phyloP scores from a whole-genome alignment of 1,284 basidiomycete species.

The Filobasidium uniguttulatum region DNA sequence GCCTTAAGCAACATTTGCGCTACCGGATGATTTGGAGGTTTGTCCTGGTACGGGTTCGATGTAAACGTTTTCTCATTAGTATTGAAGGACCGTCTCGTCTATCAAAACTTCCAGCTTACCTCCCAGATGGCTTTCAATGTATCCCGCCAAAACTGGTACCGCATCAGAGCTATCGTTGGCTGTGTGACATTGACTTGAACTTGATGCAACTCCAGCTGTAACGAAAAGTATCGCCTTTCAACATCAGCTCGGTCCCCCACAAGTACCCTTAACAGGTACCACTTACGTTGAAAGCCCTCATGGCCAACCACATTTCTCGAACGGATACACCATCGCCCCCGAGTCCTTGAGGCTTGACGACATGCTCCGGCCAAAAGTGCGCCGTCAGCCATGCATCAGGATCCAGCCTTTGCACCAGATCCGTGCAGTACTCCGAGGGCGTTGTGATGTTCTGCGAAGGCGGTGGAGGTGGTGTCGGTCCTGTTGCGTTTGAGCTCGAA shows the following conservation, averaged over 20 bases:
- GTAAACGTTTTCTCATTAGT: conserved; percentile 7
- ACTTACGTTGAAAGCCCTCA: conserved; percentile 77
- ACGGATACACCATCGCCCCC: conserved; percentile 19
- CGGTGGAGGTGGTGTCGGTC: background rate
- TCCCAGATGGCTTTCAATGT: conserved; percentile 53
- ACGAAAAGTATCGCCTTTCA: background rate
- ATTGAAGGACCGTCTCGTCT: conserved; percentile 12
- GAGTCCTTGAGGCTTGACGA: background rate
- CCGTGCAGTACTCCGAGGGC: conserved; percentile 31
- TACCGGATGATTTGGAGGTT: conserved; percentile 67
- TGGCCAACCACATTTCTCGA: conserved; percentile 60
- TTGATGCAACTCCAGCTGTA: conserved; percentile 66
- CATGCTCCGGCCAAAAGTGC: conserved; percentile 56
- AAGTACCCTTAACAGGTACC: background rate
- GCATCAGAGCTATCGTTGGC: conserved; percentile 66
- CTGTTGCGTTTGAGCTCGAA: background rate
- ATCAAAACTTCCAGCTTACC: conserved; percentile 40
- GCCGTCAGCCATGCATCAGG: conserved; percentile 58
- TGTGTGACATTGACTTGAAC: conserved; percentile 68
- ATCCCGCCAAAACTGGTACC: conserved; percentile 88
- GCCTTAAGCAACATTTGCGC: conserved; percentile 58
- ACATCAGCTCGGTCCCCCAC: background rate
- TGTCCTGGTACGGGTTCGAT: conserved; percentile 43
- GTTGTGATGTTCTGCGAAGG: background rate
- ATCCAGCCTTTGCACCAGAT: conserved; percentile 34